Base-by-base conservation (phyloP, 2,329 filamentous ascomycete genomes). In the Fusarium fracticaudum region DNA sequence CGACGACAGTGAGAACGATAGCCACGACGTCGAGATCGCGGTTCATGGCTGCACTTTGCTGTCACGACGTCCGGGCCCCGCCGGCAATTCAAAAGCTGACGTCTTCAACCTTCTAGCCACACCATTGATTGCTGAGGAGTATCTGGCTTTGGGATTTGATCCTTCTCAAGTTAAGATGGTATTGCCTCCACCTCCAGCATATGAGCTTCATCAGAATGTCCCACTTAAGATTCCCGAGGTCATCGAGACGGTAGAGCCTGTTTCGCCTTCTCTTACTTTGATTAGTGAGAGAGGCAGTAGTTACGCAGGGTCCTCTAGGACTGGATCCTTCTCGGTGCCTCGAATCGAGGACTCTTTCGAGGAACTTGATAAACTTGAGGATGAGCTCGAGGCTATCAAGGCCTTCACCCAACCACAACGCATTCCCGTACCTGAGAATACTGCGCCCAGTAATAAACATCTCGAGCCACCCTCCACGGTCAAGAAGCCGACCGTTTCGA, bases 341-440 rank as follows among this genome's bases (percentile, higher is more conserved):
- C 87, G 89, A 24, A 91, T 92, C 57, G 90, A 92, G 77, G 90
- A 91, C 77, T 91, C 90, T 4, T 82, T 92, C 14, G 90, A 91
- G 78, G 89, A 89, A 71, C 83, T 92, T 26, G 90, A 92, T 76
- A 84, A 85, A 68, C 83, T 92, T 22, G 89, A 92, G 73, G 90
- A 92, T 38, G 85, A 91, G 57, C 83, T 91, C 15, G 90, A 92
- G 73, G 88, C 85, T 5, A 83, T 90, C 40, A 76, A 80, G 62
- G 81, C 81, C n/a, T 80, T 85, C 17, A 78, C 86, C 1, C 80
- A 78, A 5, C 67, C 84, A 17, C 76, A 80, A 24, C 80, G 78
- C 12, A 77, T 84, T 17, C 71, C 78, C 8, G 81, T 83, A 5
- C 73, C 79, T 7, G 77, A 79, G 22, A 75, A 72, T 37, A 51